Evolutionary conservation across 768 basidiomycete genomes (phyloP).

Genomic region (Peribolospora kevripleyi): DNA sequence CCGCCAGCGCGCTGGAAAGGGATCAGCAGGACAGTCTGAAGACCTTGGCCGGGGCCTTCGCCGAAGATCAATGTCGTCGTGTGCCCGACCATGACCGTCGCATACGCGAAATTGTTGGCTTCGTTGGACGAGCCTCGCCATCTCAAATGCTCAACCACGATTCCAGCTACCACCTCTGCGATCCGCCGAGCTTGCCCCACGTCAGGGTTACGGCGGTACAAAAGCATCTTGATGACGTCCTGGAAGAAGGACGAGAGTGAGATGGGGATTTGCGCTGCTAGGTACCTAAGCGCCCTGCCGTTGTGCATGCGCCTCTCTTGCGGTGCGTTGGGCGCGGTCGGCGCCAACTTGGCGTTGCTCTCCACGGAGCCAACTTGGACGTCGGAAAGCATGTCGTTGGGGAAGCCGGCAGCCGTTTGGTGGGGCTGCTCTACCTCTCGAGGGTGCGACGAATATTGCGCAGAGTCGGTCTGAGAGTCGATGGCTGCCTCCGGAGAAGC

Average conservation of each 20-base stretch:
- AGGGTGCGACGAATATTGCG: no score
- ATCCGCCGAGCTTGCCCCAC: conserved; percentile 15
- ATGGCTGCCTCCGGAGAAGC: neutral
- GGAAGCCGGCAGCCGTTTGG: neutral
- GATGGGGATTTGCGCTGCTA: conserved; percentile 51
- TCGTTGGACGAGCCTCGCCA: conserved; percentile 18
- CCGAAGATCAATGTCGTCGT: conserved; percentile 31
- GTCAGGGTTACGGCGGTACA: conserved; percentile 52
- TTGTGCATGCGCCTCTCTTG: conserved; percentile 23
- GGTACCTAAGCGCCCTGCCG: conserved; percentile 48
- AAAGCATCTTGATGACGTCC: conserved; percentile 63
- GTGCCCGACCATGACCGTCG: conserved; percentile 32
- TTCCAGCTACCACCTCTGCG: conserved; percentile 40
- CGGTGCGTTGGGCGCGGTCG: conserved; percentile 5
- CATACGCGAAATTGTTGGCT: conserved; percentile 28
- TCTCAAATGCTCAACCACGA: conserved; percentile 37
- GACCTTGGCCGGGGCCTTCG: conserved; percentile 22
- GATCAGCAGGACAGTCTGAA: conserved; percentile 61
- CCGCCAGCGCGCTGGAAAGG: conserved; percentile 51
- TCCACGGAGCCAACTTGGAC: neutral
- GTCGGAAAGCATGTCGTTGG: neutral
- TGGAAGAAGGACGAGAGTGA: conserved; percentile 64
- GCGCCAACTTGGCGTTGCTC: conserved; percentile 3
- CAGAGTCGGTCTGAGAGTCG: no score
- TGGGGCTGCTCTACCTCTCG: no score